Evolutionary conservation across 1,139 yeast genomes (phyloP), one percentile per base, ranked within the genome.

Genomic region (Zhuliangozyma blackwelliae): DNA sequence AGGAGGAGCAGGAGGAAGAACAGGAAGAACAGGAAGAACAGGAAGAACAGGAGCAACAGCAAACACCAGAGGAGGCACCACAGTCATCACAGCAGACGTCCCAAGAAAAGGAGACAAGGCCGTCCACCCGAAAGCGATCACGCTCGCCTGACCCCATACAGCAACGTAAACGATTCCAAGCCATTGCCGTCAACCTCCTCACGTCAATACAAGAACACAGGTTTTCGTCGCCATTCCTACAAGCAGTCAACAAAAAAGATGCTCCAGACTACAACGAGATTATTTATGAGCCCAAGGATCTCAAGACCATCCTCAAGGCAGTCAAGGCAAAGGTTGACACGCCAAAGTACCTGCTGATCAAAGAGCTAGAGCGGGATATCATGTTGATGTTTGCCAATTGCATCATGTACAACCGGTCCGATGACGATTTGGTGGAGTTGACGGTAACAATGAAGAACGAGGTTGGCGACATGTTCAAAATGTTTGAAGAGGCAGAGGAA

Each of bases 371-470:
- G 49, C 65, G 84, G 39, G 87, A 82, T 44, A 64, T 86, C 29
- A 74, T 81, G 66, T 63, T 81, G 38, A 84, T 86, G 94, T 83
- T 82, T 62, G 85, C 92, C 36, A 86, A 86, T 56, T 86, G 92
- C 27, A 74, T 84, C 11, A 85, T 86, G 94, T 85, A 81, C 58
- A 86, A 85, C 55, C 75, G 77, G 43, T 72, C 77, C 46, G 80
- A 75, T 45, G 76, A 80, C 28, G 87, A 81, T 40, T 70, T 82
- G 49, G 77, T 76, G 22, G 60, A 62, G 30, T 73, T 86, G 68
- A 77, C 89, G 1, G 64, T 74, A 42, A 85, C 79, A 45, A 84
- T 85, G 92, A 75, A 72, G 57, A 60, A 66, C 29, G 86, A 79
- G 34, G 74, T 78, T 8, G 66, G 67, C 23, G 68, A 64, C 22